Evolutionary conservation across 345 rosid genomes (phyloP), one percentile per base, ranked within the genome.

Genomic region (Populus ilicifolia): DNA sequence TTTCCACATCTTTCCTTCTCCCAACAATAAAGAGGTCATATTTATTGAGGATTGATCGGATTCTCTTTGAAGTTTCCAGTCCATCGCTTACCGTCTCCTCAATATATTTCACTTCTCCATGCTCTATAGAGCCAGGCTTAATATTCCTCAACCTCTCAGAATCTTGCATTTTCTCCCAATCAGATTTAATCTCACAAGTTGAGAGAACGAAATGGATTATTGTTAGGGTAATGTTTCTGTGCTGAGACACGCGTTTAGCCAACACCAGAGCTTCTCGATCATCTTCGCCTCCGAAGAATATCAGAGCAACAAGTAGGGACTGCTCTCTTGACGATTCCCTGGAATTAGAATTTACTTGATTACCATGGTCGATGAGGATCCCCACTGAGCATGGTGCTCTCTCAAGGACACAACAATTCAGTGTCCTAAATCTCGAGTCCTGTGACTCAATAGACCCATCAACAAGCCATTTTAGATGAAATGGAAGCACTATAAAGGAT

Each of bases 11-110:
- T 11, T 79, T 68, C n/a, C 86, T 79, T 77, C 89, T 85, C 54
- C 97, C 97, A 4, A 86, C 88, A 1, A 92, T 78, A 41, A 90
- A 74, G 33, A 89, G 80, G 54, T 90, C 84, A n/a, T 75, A 81
- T 2, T 74, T 82, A 30, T 73, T 71, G 13, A 77, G 89, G 39
- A 88, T 4, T 2, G 74, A 35, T 62, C 81, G 78, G 5, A 91
- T 69, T 2, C 77, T 14, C 56, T 12, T 54, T 0, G 87, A 86
- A 1, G 89, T 82, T 67, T 78, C 81, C 0, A 86, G 85, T n/a
- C 92, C 94, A 46, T 82, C 84, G 1, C 66, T 71, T 54, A 84
- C 87, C 5, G 18, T 43, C 72, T 78, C 79, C 78, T 85, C 82
- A 18, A 7, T 41, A 66, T 79, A 89, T 23, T 20, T 69, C 1